Conservation (phyloP, 2,329 filamentous ascomycete genomes). For the Penicillium sp. region DNA sequence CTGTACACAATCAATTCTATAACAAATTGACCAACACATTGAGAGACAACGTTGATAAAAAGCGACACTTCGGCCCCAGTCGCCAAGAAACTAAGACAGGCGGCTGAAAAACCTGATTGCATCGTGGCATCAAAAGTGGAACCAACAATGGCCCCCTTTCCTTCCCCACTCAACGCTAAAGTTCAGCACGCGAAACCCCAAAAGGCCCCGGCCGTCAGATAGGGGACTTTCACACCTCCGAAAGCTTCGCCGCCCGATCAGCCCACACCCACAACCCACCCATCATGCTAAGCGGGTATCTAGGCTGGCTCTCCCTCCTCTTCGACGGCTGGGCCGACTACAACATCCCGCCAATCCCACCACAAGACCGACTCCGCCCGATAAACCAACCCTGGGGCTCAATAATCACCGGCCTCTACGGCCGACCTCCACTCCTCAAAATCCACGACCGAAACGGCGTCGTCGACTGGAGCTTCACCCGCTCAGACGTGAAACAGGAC, state of each 20-base stretch:
- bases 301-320: conserved; percentile 19
- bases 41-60: too few relatives aligned
- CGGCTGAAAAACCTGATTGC: too few relatives aligned
- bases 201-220: too few relatives aligned
- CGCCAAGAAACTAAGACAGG: too few relatives aligned
- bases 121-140: too few relatives aligned
- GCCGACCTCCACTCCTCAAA: conserved; percentile 19
- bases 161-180: too few relatives aligned
- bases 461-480: conserved; percentile 22
- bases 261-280: not conserved
- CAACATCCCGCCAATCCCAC: conserved; percentile 20
- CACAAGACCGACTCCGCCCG: conserved; percentile 20
- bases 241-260: not conserved
- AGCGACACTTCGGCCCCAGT: too few relatives aligned
- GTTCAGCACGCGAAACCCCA: too few relatives aligned
- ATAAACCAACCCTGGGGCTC: conserved; percentile 18
- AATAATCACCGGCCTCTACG: conserved; percentile 23
- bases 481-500: conserved; percentile 18
- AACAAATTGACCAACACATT: too few relatives aligned
- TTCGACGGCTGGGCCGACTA: conserved; percentile 17
- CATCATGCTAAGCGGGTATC: conserved; percentile 16
- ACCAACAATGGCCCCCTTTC: too few relatives aligned
- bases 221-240: too few relatives aligned
- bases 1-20: too few relatives aligned
- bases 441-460: conserved; percentile 20